A percentile compares a stretch with the other conserved stretches of the same genome.
Conservation (phyloP, 352 stramenopile genomes). For the Globisporangium splendens region DNA sequence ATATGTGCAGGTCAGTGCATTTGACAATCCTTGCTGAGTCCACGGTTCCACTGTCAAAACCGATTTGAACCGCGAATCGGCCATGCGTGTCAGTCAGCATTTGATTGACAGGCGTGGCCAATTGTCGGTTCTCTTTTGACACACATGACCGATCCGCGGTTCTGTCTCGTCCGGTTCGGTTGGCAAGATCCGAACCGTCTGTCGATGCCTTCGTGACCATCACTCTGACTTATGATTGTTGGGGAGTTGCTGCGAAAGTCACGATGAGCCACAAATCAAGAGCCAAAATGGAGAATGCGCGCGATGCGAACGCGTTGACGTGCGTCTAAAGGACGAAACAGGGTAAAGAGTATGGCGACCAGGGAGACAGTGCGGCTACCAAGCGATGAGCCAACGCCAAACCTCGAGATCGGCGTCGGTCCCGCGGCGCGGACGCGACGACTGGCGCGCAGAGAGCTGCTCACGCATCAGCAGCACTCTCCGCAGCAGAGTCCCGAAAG, state of each 20-base stretch:
- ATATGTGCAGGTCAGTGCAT: too few species aligned
- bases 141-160: neutral
- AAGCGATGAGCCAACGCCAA: neutral
- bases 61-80: too few species aligned
- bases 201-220: neutral
- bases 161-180: neutral
- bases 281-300: too few species aligned
- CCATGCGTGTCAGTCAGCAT: too few species aligned
- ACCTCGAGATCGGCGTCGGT: conserved; percentile 1
- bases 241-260: too few species aligned
- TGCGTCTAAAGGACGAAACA: neutral
- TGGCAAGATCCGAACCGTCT: neutral
- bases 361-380: too few species aligned
- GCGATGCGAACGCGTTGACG: too few species aligned
- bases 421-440: conserved; percentile 8
- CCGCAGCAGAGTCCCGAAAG: neutral
- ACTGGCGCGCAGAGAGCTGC: conserved; percentile 13
- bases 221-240: neutral
- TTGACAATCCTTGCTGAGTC: too few species aligned
- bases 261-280: too few species aligned
- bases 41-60: too few species aligned
- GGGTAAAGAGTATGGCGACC: neutral
- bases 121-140: too few species aligned
- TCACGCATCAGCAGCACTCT: neutral
- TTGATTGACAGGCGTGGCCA: too few species aligned